Percentiles rank a stretch among this genome's conserved stretches.
Evolutionary conservation across 148 eudicot genomes (phyloP).

Genomic region (Dianthus caryophyllus): DNA sequence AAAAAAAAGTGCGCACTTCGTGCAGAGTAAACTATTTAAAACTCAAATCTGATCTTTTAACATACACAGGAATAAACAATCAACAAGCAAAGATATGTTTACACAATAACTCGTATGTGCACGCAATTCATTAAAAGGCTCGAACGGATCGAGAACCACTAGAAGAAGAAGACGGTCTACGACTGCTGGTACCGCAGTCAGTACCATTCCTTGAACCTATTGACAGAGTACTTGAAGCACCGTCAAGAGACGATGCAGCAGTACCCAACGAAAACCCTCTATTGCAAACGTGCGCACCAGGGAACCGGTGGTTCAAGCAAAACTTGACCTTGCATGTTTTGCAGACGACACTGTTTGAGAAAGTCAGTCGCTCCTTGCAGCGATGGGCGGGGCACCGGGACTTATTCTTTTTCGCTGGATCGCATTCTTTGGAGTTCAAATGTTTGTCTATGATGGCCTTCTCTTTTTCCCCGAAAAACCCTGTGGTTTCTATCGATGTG

Average conservation of each 20-base stretch:
- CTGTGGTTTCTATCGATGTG: constrained; percentile 62
- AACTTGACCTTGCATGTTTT: constrained; percentile 49
- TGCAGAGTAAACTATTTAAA: too few species aligned
- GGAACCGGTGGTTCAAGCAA: constrained; percentile 77
- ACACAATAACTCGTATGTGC: too few species aligned
- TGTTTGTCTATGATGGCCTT: constrained; percentile 46
- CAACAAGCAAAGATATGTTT: too few species aligned
- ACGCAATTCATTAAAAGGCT: constrained; percentile 47
- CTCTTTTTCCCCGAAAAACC: constrained; percentile 44
- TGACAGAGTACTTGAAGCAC: constrained; percentile 32
- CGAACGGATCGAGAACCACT: constrained; percentile 36
- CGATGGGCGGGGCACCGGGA: constrained; percentile 55
- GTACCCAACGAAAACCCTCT: constrained; percentile 4
- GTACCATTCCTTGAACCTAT: constrained; percentile 47
- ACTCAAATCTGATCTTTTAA: too few species aligned
- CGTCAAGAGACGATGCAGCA: neutral
- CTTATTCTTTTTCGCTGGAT: constrained; percentile 74
- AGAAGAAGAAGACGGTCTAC: constrained; percentile 30
- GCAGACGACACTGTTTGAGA: constrained; percentile 64
- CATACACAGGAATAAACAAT: too few species aligned
- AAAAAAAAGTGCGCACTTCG: too few species aligned
- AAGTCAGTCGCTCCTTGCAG: constrained; percentile 61
- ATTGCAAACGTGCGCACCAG: constrained; percentile 57
- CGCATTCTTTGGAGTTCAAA: constrained; percentile 61
- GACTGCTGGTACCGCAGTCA: constrained; percentile 45